Percentiles rank a stretch among this genome's conserved stretches.
Evolutionary conservation across 163 green algal genomes (phyloP).

Genomic region (Trebouxiophyceae sp.): DNA sequence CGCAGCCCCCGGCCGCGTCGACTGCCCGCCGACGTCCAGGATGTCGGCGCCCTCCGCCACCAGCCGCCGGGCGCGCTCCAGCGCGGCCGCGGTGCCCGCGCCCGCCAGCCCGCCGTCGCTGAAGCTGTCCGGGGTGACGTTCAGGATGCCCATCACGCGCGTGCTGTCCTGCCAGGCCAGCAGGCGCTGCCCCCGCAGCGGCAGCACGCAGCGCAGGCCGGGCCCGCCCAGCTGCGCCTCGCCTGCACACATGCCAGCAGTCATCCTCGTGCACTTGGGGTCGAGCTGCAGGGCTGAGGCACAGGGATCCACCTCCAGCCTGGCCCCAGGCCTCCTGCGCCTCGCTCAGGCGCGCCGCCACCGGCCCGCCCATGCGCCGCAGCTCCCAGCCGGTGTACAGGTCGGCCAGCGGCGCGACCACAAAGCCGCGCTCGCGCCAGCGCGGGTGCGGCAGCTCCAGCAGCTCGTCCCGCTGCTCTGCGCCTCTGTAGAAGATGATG

Average conservation of each 20-base stretch:
- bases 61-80: conserved; percentile 35
- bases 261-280: no score
- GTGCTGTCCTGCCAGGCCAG: conserved; percentile 26
- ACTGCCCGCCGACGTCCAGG: conserved; percentile 92
- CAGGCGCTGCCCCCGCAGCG: conserved; percentile 22
- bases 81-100: not conserved
- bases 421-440: conserved; percentile 81
- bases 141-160: conserved; percentile 92
- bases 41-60: conserved; percentile 71
- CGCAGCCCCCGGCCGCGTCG: conserved; percentile 62
- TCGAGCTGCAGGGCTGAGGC: no score
- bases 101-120: conserved; percentile 58
- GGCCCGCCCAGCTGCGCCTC: not conserved
- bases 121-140: conserved; percentile 92
- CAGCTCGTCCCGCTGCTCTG: conserved; percentile 14
- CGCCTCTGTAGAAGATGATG: conserved; percentile 86
- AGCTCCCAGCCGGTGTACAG: conserved; percentile 27
- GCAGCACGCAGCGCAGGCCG: conserved; percentile 32
- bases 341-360: not conserved
- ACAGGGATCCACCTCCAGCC: not conserved
- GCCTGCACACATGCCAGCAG: no score
- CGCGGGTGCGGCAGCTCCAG: conserved; percentile 83
- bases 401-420: conserved; percentile 66
- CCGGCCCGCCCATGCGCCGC: not conserved
- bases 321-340: not conserved